A percentile compares a stretch with the other conserved stretches of the same genome.
Evolutionary conservation across 306 rosid genomes (phyloP).

Genomic region (Lathyrus tuberosus): DNA sequence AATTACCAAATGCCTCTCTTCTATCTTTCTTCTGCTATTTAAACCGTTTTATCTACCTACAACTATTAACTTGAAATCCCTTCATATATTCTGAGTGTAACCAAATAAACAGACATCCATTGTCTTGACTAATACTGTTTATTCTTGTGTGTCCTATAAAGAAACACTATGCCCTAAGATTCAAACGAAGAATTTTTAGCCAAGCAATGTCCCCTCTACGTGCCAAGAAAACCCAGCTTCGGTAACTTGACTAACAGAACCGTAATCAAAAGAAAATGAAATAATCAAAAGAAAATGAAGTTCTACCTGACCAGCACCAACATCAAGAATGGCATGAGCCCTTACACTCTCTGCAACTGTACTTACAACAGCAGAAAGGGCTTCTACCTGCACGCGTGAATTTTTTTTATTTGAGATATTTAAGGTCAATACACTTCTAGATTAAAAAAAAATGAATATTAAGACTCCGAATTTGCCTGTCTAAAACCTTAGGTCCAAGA

Average conservation of each 20-base stretch:
- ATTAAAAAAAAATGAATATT: slow-evolving; percentile 17
- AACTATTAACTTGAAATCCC: background rate
- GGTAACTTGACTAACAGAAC: slow-evolving; percentile 15
- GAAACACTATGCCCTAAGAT: slow-evolving; percentile 3
- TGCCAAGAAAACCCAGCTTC: slow-evolving; percentile 33
- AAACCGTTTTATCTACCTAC: background rate
- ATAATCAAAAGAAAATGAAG: slow-evolving; percentile 36
- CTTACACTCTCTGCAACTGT: slow-evolving; percentile 53
- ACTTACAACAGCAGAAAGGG: slow-evolving; percentile 71
- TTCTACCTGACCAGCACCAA: slow-evolving; percentile 95
- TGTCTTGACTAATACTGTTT: background rate
- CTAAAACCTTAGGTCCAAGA: slow-evolving; percentile 32
- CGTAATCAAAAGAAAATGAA: slow-evolving; percentile 34
- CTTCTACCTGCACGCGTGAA: slow-evolving; percentile 64
- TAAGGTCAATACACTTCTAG: slow-evolving; percentile 35
- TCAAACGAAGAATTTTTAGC: slow-evolving; percentile 29
- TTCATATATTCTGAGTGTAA: slow-evolving; percentile 8
- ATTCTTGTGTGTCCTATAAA: slow-evolving; percentile 2
- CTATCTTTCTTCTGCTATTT: background rate
- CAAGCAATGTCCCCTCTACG: slow-evolving; percentile 3
- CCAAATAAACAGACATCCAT: slow-evolving; percentile 1
- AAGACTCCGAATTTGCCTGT: slow-evolving; percentile 8
- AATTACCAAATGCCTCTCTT: background rate
- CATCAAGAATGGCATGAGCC: slow-evolving; percentile 70
- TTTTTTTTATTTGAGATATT: slow-evolving; percentile 11